Evolutionary conservation across 257 asterid species (phyloP), one percentile per base, ranked within the genome.

Genomic region (Penstemon newberryi): DNA sequence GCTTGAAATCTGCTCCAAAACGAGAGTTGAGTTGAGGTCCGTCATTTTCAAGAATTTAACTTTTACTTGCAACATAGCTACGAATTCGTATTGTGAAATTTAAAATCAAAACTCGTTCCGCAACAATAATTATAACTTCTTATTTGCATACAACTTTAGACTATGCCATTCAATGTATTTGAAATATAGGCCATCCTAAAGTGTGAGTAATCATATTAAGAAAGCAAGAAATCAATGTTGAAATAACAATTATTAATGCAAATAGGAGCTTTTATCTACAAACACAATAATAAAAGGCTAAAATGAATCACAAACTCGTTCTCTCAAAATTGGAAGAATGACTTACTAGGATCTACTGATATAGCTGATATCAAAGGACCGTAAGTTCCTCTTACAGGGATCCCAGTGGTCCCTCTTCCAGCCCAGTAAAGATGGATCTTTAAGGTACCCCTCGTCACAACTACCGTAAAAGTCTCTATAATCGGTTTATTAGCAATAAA

Each of bases 321-420:
- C 18, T 15, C 18, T 15, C 18, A 15, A 15, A 15, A 15, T 15
- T 15, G 18, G 56, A 66, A 40, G 43, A 46, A 6, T 18, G 53
- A 57, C 98, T n/a, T 87, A 92, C 98, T 88, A 37, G 96, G 91
- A 72, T 77, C 87, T 2, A 92, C 94, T 25, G 97, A 85, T 81
- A 92, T 88, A 53, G 97, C 97, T 69, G 97, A 90, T 79, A 92
- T 80, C 37, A 88, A 78, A 72, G 98, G 95, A 60, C 98, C 98
- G 66, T 90, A 92, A 67, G 75, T 81, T 75, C 97, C 97, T 79
- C 98, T 84, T 4, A 38, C 56, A 19, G 98, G 98, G 52, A 92
- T 86, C 75, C 97, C 96, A 0, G 95, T 88, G 11, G 98, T 92
- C 67, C 98, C 98, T 69, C 52, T 85, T 72, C 98, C 96, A 1